Conservation (phyloP, 768 basidiomycete genomes). For the Mycena vulgaris region DNA sequence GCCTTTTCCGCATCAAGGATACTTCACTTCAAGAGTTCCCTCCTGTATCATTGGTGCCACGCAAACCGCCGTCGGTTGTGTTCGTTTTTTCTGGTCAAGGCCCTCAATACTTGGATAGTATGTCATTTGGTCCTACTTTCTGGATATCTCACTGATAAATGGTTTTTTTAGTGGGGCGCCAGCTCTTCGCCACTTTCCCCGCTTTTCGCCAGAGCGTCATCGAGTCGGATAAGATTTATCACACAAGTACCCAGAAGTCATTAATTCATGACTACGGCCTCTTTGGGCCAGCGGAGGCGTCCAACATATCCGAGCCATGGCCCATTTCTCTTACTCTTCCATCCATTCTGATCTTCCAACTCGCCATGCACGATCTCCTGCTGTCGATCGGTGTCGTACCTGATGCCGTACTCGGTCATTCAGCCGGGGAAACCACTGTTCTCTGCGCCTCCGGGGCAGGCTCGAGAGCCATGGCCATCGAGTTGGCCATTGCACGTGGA, state of each 20-base stretch:
- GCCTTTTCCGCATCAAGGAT: no score
- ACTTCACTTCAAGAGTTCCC: background rate
- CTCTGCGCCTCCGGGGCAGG: slow-evolving; percentile 61
- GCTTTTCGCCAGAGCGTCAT: slow-evolving; percentile 6
- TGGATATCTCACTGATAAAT: background rate
- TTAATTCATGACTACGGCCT: slow-evolving; percentile 13
- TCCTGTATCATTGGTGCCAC: no score
- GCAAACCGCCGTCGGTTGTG: background rate
- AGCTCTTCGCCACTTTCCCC: background rate
- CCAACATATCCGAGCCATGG: slow-evolving; percentile 45
- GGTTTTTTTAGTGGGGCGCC: slow-evolving; percentile 10
- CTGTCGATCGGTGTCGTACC: slow-evolving; percentile 53
- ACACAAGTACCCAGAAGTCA: background rate
- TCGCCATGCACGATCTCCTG: slow-evolving; percentile 61
- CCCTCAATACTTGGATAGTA: slow-evolving; percentile 12
- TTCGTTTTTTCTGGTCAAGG: slow-evolving; percentile 26
- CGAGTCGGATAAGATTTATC: slow-evolving; percentile 11
- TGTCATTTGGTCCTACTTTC: background rate
- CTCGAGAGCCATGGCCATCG: slow-evolving; percentile 57
- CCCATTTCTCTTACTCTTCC: slow-evolving; percentile 58
- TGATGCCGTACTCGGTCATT: slow-evolving; percentile 60
- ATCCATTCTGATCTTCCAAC: slow-evolving; percentile 60
- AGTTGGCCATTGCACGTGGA: slow-evolving; percentile 61
- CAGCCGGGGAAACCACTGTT: slow-evolving; percentile 63
- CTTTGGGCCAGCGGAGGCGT: no score